Percentiles rank a stretch among this genome's conserved stretches.
Conservation (phyloP, 2,329 filamentous ascomycete species). For the Mycosphaerella sp. region DNA sequence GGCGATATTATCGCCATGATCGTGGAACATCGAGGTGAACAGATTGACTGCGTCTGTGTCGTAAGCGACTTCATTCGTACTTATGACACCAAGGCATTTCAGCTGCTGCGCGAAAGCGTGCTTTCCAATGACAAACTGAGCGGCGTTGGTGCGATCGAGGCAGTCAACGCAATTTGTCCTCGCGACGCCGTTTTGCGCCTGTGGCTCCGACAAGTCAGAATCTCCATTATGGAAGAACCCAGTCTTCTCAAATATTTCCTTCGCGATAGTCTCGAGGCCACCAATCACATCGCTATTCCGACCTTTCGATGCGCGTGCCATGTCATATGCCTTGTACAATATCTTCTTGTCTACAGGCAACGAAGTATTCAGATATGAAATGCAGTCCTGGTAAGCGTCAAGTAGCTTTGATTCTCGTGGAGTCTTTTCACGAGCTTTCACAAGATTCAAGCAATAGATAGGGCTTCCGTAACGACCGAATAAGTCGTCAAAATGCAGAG, state of each 20-base stretch:
- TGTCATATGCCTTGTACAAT: conserved; percentile 93
- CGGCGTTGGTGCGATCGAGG: conserved; percentile 91
- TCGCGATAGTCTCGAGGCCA: conserved; percentile 81
- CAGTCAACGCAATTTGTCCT: conserved; percentile 98
- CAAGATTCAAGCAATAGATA: conserved; percentile 83
- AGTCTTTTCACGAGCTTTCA: conserved; percentile 77
- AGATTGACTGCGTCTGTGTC: conserved; percentile 94
- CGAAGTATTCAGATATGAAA: conserved; percentile 91
- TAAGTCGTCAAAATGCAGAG: conserved; percentile 88
- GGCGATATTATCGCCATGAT: conserved; percentile 95
- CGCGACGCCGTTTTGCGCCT: conserved; percentile 83
- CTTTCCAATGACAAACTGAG: conserved; percentile 97
- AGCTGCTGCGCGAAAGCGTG: conserved; percentile 86
- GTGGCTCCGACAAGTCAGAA: conserved; percentile 56
- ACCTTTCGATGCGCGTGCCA: conserved; percentile 89
- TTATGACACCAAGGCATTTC: conserved; percentile 81
- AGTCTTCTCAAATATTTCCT: conserved; percentile 76
- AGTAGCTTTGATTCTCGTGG: conserved; percentile 89
- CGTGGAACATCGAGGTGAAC: conserved; percentile 95
- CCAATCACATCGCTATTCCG: conserved; percentile 91
- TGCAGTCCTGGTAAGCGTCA: conserved; percentile 76
- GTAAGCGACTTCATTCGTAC: conserved; percentile 73
- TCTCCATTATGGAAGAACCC: conserved; percentile 95
- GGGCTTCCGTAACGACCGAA: conserved; percentile 91
- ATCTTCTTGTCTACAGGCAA: conserved; percentile 79